phyloP scores from a whole-genome alignment of 2,329 filamentous ascomycete genomes.

The Rutstroemia sydowiana region DNA sequence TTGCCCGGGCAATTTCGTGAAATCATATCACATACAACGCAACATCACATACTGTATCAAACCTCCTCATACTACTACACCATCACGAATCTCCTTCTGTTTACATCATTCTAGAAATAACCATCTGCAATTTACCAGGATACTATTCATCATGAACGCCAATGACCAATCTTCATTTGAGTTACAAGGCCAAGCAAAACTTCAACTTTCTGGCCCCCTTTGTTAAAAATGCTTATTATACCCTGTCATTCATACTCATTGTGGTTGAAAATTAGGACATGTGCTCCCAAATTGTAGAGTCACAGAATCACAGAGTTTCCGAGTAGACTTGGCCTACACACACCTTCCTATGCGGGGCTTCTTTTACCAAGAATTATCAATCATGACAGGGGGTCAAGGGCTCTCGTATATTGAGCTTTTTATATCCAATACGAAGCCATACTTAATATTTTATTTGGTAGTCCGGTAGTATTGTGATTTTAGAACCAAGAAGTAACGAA shows the following conservation, averaged over 20 bases:
- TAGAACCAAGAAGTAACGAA: not conserved
- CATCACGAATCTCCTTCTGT: not conserved
- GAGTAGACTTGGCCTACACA: no score
- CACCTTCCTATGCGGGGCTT: not conserved
- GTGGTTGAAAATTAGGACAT: no score
- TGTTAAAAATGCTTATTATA: not conserved
- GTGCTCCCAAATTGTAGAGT: no score
- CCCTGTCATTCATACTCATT: no score
- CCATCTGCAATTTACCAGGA: not conserved
- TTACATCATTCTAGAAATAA: not conserved
- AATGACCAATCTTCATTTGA: not conserved
- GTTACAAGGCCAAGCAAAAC: not conserved
- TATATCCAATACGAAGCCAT: not conserved
- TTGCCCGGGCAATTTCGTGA: not conserved
- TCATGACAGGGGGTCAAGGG: not conserved
- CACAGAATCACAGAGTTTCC: no score
- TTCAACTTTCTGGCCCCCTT: not conserved
- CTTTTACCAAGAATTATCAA: not conserved
- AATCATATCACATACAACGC: not conserved
- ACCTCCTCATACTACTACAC: not conserved
- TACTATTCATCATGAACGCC: not conserved
- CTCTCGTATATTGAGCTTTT: not conserved
- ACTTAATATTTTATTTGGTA: not conserved
- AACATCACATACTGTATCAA: no score
- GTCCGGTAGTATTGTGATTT: not conserved